Percentiles rank a stretch among this genome's conserved stretches.
Conservation (phyloP, 1,139 yeast genomes). For the Casaregolazyma suthepensis region DNA sequence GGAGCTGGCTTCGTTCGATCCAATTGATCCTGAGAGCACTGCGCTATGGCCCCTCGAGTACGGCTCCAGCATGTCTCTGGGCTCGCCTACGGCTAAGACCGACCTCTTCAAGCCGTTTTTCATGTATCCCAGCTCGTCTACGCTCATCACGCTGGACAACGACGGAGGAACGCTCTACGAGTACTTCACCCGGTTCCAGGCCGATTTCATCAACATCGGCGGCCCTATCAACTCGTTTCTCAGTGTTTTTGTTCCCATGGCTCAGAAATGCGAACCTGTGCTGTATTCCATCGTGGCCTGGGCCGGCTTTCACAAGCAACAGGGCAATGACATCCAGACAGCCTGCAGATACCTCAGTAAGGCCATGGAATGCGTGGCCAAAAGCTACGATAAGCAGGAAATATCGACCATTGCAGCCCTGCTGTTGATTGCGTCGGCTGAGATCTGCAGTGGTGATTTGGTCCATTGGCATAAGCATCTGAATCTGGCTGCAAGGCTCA, state of each 20-base stretch:
- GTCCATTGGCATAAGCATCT: conserved; percentile 28
- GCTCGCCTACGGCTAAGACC: neutral
- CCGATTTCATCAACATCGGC: conserved; percentile 56
- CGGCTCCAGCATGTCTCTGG: no score
- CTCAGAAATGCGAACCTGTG: conserved; percentile 61
- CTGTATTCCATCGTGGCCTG: conserved; percentile 67
- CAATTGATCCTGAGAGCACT: neutral
- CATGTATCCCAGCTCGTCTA: neutral
- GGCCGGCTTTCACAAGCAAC: conserved; percentile 63
- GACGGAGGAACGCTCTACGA: conserved; percentile 51
- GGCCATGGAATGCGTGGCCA: conserved; percentile 25
- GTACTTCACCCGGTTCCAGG: conserved; percentile 57
- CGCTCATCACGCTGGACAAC: conserved; percentile 31
- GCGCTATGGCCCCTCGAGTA: neutral
- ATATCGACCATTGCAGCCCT: conserved; percentile 54
- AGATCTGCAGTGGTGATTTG: conserved; percentile 27
- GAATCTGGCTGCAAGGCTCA: conserved; percentile 24
- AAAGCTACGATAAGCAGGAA: conserved; percentile 22
- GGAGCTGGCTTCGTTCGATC: neutral
- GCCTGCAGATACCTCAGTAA: conserved; percentile 31
- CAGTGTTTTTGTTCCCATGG: conserved; percentile 72
- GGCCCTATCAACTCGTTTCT: conserved; percentile 59
- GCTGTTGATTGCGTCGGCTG: conserved; percentile 44
- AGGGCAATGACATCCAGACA: conserved; percentile 21
- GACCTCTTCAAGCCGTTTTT: neutral